Percentiles rank a stretch among this genome's conserved stretches.
phyloP scores from a whole-genome alignment of 495 filamentous ascomycete species.

The Bryoglossum gracile region DNA sequence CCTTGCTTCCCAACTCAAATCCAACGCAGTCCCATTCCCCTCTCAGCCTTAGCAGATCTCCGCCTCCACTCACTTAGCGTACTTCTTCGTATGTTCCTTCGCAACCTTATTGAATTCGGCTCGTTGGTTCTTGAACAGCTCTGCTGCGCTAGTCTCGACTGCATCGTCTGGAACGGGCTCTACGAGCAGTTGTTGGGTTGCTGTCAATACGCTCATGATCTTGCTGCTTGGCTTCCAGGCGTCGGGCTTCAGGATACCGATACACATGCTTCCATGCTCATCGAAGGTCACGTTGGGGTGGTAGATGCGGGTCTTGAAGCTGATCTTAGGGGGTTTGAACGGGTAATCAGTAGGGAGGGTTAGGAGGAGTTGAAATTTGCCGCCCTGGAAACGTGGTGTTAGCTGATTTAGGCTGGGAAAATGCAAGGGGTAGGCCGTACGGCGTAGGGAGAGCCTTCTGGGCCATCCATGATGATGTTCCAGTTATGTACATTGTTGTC shows the following conservation, averaged over 20 bases:
- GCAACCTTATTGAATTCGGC: constrained; percentile 77
- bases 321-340: constrained; percentile 84
- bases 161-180: constrained; percentile 95
- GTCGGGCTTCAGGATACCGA: constrained; percentile 78
- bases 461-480: constrained; percentile 72
- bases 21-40: constrained; percentile 1
- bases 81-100: constrained; percentile 70
- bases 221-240: constrained; percentile 91
- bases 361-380: constrained; percentile 70
- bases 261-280: constrained; percentile 80
- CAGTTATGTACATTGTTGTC: constrained; percentile 78
- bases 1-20: background rate
- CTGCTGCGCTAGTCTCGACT: constrained; percentile 78
- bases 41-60: too few species aligned
- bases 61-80: constrained; percentile 32
- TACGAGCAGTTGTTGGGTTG: constrained; percentile 66
- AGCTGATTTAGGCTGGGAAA: constrained; percentile 4
- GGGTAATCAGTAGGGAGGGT: constrained; percentile 81
- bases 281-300: constrained; percentile 98
- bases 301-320: constrained; percentile 92
- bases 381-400: constrained; percentile 43
- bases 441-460: constrained; percentile 62
- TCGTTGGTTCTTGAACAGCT: constrained; percentile 69
- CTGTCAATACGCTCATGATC: constrained; percentile 69
- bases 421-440: constrained; percentile 33